These are phyloP conservation scores for Mycoemilia scoparia DNA, from an alignment of 192 early-diverging fungal species.

Conservation along the genomic window DNA sequence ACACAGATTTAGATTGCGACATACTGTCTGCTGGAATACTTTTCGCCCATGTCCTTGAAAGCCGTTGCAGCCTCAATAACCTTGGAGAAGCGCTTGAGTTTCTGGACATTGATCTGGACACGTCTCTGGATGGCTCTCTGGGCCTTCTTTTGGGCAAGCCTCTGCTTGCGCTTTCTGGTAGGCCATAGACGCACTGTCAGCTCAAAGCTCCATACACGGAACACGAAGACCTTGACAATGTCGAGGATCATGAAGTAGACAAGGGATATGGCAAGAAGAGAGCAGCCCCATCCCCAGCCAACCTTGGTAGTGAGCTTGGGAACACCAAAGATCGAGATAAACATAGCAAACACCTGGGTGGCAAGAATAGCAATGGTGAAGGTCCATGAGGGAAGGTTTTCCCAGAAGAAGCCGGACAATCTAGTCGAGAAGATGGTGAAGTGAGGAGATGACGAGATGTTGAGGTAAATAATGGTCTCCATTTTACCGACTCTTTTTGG, in stretches of 20 bases:
- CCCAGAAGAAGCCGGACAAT: conserved; percentile 70
- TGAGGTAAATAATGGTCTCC: conserved; percentile 84
- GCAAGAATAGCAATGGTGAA: conserved; percentile 70
- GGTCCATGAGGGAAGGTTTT: conserved; percentile 57
- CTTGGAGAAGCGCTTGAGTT: conserved; percentile 16
- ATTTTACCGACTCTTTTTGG: conserved; percentile 27
- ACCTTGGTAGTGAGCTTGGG: conserved; percentile 35
- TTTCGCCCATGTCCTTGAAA: conserved; percentile 13
- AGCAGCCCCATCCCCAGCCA: conserved; percentile 55
- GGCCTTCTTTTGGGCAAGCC: conserved; percentile 35
- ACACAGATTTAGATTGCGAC: too few species aligned
- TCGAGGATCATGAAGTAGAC: conserved; percentile 74
- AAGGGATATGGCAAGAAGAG: conserved; percentile 54
- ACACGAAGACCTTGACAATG: conserved; percentile 76
- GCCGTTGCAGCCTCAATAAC: conserved; percentile 16
- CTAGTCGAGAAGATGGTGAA: conserved; percentile 93
- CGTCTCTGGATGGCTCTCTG: conserved; percentile 27
- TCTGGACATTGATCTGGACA: conserved; percentile 21
- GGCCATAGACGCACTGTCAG: conserved; percentile 74
- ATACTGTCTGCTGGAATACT: too few species aligned
- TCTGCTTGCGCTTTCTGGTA: conserved; percentile 35
- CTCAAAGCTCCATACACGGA: conserved; percentile 77
- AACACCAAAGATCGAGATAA: conserved; percentile 58
- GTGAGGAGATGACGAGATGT: conserved; percentile 78
- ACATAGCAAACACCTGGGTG: conserved; percentile 80